These are phyloP conservation scores for Forsythia viridissima DNA, from an alignment of 257 asterid species.

Conservation along the genomic window DNA sequence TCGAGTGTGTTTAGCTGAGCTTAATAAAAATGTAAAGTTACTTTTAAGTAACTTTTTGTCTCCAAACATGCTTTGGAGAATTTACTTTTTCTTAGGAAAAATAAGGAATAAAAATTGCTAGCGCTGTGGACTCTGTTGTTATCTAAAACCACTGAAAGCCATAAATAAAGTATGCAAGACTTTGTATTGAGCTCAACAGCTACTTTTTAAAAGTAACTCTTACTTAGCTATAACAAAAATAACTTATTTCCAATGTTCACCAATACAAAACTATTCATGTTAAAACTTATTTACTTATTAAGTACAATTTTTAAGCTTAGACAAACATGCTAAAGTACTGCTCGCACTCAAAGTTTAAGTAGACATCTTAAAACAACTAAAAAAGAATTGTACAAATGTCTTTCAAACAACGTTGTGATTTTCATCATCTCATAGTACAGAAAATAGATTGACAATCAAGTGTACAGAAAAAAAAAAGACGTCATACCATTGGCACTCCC, in stretches of 20 bases:
- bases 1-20: too few relatives aligned
- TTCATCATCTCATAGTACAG: not conserved
- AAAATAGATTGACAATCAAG: not conserved
- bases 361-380: not conserved
- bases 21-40: too few relatives aligned
- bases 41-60: not conserved
- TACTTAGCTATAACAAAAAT: not conserved
- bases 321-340: not conserved
- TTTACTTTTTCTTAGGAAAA: not conserved
- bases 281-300: not conserved
- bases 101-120: not conserved
- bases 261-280: not conserved
- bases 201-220: not conserved
- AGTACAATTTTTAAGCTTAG: not conserved
- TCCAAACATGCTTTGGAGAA: not conserved
- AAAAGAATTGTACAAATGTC: not conserved
- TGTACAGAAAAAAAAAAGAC: conserved; percentile 1
- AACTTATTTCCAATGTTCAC: not conserved
- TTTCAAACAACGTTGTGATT: not conserved
- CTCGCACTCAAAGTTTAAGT: not conserved
- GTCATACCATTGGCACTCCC: conserved; percentile 67
- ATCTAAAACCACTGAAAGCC: too few relatives aligned
- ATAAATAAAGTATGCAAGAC: too few relatives aligned
- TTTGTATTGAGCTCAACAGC: not conserved
- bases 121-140: too few relatives aligned